phyloP scores from a whole-genome alignment of 345 rosid genomes.

The Clausena lansium region DNA sequence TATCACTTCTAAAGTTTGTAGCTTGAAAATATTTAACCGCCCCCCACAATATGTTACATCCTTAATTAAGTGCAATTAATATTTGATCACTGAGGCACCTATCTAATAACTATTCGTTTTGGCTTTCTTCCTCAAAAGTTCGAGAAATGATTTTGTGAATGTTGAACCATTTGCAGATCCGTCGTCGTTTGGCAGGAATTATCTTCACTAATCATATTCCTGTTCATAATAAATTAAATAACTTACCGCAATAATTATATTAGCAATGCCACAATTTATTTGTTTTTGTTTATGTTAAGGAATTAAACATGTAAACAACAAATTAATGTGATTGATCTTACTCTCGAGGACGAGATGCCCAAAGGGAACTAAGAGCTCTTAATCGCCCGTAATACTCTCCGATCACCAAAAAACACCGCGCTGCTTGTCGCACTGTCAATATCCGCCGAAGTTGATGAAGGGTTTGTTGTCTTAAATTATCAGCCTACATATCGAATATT shows the following conservation, averaged over 20 bases:
- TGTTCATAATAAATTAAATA: conserved; percentile 9
- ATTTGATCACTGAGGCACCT: conserved; percentile 2
- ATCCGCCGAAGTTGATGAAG: conserved; percentile 81
- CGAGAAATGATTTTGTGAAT: conserved; percentile 61
- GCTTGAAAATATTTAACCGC: conserved; percentile 9
- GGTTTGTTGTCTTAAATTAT: conserved; percentile 91
- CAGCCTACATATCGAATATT: conserved; percentile 47
- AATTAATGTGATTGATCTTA: conserved; percentile 25
- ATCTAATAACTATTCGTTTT: neutral
- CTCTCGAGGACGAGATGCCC: conserved; percentile 96
- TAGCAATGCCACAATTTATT: neutral
- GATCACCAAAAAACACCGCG: conserved; percentile 79
- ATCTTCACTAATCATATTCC: conserved; percentile 66
- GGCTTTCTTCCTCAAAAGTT: conserved; percentile 39
- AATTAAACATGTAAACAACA: neutral
- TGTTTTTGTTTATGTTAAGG: neutral
- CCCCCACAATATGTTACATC: neutral
- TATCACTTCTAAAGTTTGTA: conserved; percentile 33
- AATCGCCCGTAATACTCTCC: conserved; percentile 86
- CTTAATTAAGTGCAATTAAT: neutral
- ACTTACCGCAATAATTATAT: neutral
- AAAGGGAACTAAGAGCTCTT: conserved; percentile 84
- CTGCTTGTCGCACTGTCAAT: conserved; percentile 82
- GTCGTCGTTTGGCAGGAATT: conserved; percentile 77
- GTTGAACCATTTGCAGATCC: conserved; percentile 79